These are phyloP conservation scores for Cylindrodendrum hubeiense DNA, from an alignment of 2,329 filamentous ascomycete genomes.

Conservation along the genomic window DNA sequence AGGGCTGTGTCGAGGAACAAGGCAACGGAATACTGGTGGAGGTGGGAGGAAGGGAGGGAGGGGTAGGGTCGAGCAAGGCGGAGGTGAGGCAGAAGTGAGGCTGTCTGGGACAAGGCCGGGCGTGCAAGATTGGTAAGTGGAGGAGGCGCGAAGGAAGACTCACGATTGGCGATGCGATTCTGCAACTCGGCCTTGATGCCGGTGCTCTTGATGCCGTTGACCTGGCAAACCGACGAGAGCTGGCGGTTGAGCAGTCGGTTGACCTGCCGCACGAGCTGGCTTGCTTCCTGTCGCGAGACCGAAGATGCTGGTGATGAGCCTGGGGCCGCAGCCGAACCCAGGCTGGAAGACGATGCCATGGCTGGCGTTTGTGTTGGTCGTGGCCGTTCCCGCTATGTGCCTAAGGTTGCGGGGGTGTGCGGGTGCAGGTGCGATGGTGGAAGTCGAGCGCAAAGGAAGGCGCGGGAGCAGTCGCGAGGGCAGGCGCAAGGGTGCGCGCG, in stretches of 20 bases:
- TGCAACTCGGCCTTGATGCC: conserved; percentile 90
- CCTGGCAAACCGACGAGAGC: conserved; percentile 81
- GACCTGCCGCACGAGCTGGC: conserved; percentile 58
- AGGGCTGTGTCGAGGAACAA: neutral
- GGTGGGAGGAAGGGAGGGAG: neutral
- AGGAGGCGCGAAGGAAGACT: conserved; percentile 52
- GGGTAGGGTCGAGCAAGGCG: neutral
- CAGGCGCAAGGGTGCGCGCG: conserved; percentile 31
- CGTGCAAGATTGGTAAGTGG: neutral
- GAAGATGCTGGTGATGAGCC: conserved; percentile 35
- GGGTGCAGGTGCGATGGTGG: conserved; percentile 1
- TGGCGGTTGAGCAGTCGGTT: conserved; percentile 69
- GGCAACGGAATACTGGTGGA: neutral
- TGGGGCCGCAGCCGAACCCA: conserved; percentile 34
- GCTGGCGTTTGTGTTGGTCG: conserved; percentile 20
- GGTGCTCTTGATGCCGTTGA: conserved; percentile 80
- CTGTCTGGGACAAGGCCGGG: neutral
- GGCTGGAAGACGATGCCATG: conserved; percentile 41
- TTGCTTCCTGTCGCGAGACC: conserved; percentile 57
- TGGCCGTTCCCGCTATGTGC: neutral
- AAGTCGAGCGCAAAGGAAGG: conserved; percentile 2
- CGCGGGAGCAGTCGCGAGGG: conserved; percentile 15
- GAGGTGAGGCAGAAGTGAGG: conserved; percentile 7
- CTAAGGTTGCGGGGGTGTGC: neutral
- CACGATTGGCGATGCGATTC: conserved; percentile 81